Base-by-base conservation (phyloP, 2,329 filamentous ascomycete species). In the Aspergillus transmontanensis region DNA sequence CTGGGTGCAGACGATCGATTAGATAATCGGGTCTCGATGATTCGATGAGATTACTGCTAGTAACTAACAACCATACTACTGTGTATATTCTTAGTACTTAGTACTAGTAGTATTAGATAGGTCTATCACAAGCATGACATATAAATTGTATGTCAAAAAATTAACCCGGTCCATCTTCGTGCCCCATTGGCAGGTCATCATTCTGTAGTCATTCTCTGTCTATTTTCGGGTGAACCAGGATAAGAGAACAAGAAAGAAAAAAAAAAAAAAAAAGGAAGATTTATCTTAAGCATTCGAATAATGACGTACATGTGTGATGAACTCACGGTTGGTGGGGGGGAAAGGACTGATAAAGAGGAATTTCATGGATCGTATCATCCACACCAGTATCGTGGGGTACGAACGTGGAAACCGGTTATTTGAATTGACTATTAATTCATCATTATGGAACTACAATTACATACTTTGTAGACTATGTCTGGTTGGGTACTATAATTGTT, bases 281-380 rank as follows among this genome's bases (percentile, higher is more conserved):
- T 60, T 28, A 21, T 56, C 21, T n/a, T 12, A 28, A 19, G 41
- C 19, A 34, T 36, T 50, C 43, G 39, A 43, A 30, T 58, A 26
- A 36, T 58, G 57, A 58, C 57, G 57, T 58, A 58, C 32, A n/a
- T 23, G 26, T 48, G 19, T n/a, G 16, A 41, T 41, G 34, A 36
- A 36, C 34, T 16, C 32, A 34, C 32, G 32, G 14, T 16, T 36
- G 34, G 34, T 14, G 10, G 36, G 19, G 19, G 26, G 26, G 1
- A 14, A 26, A 21, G 56, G 26, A 34, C 28, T 30, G 30, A 53
- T 19, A 19, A 51, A 32, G 30, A 53, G 34, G 14, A 41, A n/a
- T n/a, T 41, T 41, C 16, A n/a, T 41, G 39, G 39, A 41, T 41
- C 16, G 39, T 16, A 41, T 41, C 39, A n/a, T n/a, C 39, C 39